phyloP scores from a whole-genome alignment of 1,139 yeast species.

The Pichia terricola region DNA sequence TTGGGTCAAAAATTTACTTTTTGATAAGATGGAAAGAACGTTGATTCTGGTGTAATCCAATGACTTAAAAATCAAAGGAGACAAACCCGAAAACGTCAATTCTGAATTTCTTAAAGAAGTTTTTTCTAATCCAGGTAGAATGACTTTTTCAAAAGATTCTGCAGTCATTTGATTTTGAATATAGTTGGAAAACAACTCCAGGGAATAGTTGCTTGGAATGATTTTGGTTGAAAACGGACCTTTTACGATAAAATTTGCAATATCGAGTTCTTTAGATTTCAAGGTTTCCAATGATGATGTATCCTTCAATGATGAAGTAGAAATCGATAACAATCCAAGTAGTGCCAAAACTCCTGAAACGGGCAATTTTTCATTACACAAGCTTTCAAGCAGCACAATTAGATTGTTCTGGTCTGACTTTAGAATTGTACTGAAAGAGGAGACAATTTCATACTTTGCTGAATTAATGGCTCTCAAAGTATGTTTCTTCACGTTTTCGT shows the following conservation, averaged over 20 bases:
- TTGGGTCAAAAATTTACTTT: conserved; percentile 43
- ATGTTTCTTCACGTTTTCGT: conserved; percentile 29
- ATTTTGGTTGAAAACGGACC: conserved; percentile 39
- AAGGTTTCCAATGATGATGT: conserved; percentile 8
- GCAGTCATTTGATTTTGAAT: conserved; percentile 33
- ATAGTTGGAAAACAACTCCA: conserved; percentile 31
- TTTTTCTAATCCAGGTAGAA: conserved; percentile 64
- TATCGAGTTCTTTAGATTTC: conserved; percentile 6
- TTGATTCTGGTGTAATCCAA: conserved; percentile 28
- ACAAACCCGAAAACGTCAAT: conserved; percentile 42
- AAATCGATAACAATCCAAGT: conserved; percentile 18
- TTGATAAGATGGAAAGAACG: conserved; percentile 29
- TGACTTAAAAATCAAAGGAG: conserved; percentile 39
- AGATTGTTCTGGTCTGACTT: conserved; percentile 5
- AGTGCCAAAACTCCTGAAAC: conserved; percentile 16
- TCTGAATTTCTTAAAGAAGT: conserved; percentile 80
- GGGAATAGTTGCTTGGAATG: conserved; percentile 27
- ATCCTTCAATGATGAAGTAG: conserved; percentile 1
- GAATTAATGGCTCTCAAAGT: conserved; percentile 39
- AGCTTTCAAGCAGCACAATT: conserved; percentile 5
- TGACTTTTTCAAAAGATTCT: conserved; percentile 31
- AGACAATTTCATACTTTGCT: conserved; percentile 31
- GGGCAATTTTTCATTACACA: conserved; percentile 14
- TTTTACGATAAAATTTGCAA: conserved; percentile 23
- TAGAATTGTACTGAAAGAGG: conserved; percentile 19